Base-by-base conservation (phyloP, 129 eudicot species). In the Silybum marianum region DNA sequence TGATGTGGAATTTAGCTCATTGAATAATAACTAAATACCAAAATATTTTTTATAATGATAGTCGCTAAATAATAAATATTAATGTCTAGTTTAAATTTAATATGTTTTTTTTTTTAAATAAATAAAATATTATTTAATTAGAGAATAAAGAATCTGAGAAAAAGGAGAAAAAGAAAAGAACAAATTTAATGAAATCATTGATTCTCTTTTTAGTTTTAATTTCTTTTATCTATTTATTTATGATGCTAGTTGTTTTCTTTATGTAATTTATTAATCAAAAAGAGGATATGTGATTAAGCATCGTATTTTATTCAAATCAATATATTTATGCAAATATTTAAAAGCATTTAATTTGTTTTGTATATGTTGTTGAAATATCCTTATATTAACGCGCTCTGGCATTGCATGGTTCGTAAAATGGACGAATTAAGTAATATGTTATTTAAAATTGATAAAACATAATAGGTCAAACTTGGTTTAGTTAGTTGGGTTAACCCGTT, bases 241-340 rank as follows among this genome's bases (percentile, higher is more conserved):
- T 71, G 42, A 21, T 71, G 14, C 40, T 38, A 71, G 48, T 71
- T 71, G 74, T 71, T 30, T 14, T 30, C 25, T 71, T 71, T 71
- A 30, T 32, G 48, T 71, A 71, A 71, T 18, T 71, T 71, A 71
- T 71, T 4, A 1, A 21, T 70, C 12, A 21, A 70, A 70, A 70
- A 21, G 46, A 70, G 74, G 4, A 68, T 26, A 68, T 68, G 38
- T 68, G 72, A 68, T 68, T 68, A 32, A 16, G 42, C 42, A 7
- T 14, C 42, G 23, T 69, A 69, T 14, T 30, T 70, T 16, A 32
- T 69, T 69, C n/a, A 69, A 69, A 26, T 26, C 18, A 26, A 69
- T 13, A 69, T 12, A 69, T 26, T 22, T 22, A 65, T 60, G 13
- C 13, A 22, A 22, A 25, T 69, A 26, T 3, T 19, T 11, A 24